phyloP scores from a whole-genome alignment of 225 moss, liverwort and hornwort genomes.

The Pseudoscleropodium purum region DNA sequence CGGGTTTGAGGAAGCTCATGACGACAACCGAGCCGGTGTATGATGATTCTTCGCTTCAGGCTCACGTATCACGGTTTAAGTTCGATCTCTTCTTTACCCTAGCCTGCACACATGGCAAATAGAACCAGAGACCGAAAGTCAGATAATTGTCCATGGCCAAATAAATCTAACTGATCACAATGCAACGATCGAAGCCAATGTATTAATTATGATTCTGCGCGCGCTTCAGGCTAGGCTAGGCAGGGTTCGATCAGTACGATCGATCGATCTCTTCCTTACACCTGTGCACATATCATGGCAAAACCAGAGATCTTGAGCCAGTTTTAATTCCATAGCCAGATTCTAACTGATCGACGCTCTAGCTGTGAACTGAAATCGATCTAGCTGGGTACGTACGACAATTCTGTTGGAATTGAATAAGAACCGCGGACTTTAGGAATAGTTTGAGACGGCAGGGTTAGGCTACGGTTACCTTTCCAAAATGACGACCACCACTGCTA shows the following conservation, averaged over 20 bases:
- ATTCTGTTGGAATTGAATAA: neutral
- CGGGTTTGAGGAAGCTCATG: conserved; percentile 20
- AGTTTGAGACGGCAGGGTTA: neutral
- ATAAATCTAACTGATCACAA: neutral
- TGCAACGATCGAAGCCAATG: neutral
- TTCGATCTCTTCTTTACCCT: neutral
- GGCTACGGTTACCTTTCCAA: neutral
- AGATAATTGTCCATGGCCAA: neutral
- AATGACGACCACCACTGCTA: neutral
- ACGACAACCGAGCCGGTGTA: neutral
- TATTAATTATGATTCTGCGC: neutral
- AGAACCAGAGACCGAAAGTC: neutral
- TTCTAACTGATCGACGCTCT: neutral
- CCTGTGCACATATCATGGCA: no score
- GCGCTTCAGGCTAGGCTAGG: neutral
- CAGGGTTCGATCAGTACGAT: neutral
- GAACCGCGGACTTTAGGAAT: neutral
- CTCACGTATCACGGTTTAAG: no score
- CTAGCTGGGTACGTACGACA: neutral
- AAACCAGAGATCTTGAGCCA: neutral
- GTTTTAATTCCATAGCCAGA: neutral
- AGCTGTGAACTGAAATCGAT: neutral
- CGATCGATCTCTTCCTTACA: neutral
- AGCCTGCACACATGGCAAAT: neutral
- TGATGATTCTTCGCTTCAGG: neutral